These are phyloP conservation scores for Fraxinus excelsior DNA, from an alignment of 257 asterid genomes.

Conservation along the genomic window DNA sequence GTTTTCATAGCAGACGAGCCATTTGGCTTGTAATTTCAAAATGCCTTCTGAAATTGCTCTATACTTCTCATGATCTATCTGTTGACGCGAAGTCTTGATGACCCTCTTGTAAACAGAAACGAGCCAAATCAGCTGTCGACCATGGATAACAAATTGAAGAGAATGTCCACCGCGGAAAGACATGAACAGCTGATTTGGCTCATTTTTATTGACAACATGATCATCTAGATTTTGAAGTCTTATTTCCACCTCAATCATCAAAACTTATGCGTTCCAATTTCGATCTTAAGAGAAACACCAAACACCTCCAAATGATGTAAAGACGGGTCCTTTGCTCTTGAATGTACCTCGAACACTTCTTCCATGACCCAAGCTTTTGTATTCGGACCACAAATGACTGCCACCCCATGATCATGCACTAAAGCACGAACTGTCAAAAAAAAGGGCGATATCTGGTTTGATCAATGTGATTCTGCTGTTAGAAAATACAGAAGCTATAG, in stretches of 20 bases:
- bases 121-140: not conserved
- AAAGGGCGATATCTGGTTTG: not conserved
- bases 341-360: slow-evolving; percentile 60
- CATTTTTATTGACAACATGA: not conserved
- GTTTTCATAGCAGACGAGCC: not conserved
- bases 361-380: slow-evolving; percentile 45
- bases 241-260: slow-evolving; percentile 34
- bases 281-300: slow-evolving; percentile 55
- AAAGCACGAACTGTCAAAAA: not conserved
- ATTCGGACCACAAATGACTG: slow-evolving; percentile 24
- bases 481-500: not conserved
- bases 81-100: not conserved
- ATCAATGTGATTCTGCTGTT: not conserved
- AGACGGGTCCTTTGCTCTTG: slow-evolving; percentile 80
- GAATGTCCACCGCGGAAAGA: not conserved
- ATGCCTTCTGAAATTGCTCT: not conserved
- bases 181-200: not conserved
- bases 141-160: not conserved
- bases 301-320: slow-evolving; percentile 85
- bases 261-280: slow-evolving; percentile 44
- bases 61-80: not conserved
- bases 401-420: slow-evolving; percentile 37
- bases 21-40: not conserved
- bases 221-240: not conserved
- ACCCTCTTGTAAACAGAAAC: not conserved